phyloP scores from a whole-genome alignment of 495 filamentous ascomycete species.

The Tuber brumale region DNA sequence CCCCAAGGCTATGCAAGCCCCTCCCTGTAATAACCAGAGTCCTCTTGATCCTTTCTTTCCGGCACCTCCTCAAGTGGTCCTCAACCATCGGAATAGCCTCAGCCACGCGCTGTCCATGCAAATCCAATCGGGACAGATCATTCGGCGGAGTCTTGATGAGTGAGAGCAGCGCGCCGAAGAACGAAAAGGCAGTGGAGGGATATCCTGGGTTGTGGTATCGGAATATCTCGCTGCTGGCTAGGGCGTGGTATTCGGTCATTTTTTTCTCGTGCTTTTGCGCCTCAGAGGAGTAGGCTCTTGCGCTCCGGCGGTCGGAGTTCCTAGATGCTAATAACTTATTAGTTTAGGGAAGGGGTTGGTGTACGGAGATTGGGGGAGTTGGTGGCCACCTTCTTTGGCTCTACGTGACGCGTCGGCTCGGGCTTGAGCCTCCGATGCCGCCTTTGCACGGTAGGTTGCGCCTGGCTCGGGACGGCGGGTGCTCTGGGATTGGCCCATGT shows the following conservation, averaged over 20 bases:
- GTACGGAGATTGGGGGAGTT: background rate
- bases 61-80: conserved; percentile 25
- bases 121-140: conserved; percentile 19
- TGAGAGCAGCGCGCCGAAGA: conserved; percentile 8
- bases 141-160: background rate
- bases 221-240: conserved; percentile 27
- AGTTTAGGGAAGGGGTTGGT: background rate
- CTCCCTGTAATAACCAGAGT: conserved; percentile 35
- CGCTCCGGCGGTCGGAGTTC: background rate
- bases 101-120: conserved; percentile 31
- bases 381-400: conserved; percentile 16
- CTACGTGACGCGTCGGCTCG: conserved; percentile 17
- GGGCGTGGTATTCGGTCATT: conserved; percentile 22
- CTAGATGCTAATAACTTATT: conserved; percentile 9
- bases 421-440: conserved; percentile 1
- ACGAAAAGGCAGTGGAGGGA: background rate
- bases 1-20: conserved; percentile 31
- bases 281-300: conserved; percentile 14
- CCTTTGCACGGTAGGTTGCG: conserved; percentile 11
- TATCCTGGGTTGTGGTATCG: conserved; percentile 18
- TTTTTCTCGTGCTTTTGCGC: conserved; percentile 6
- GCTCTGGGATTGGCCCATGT: conserved; percentile 28
- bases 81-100: conserved; percentile 31
- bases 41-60: conserved; percentile 13
- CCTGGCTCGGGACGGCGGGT: conserved; percentile 9